Evolutionary conservation across 805 yeast genomes (phyloP).

Genomic region (Saturnispora diversa): DNA sequence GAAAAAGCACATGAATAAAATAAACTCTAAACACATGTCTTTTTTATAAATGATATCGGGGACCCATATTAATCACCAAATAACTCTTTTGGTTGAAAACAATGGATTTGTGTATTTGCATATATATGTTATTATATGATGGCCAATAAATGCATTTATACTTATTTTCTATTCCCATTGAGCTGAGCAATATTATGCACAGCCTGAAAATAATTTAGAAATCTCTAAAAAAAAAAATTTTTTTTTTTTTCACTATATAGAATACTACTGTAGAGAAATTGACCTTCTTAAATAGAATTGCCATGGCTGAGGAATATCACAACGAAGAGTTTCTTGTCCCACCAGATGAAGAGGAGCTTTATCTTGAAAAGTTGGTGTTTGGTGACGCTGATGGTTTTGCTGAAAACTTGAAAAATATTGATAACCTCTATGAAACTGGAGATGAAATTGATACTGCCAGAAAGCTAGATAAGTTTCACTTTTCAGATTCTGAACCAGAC

Average conservation of each 20-base stretch:
- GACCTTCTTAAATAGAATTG: too few relatives aligned
- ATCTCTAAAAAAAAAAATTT: background rate
- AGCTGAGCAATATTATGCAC: constrained; percentile 4
- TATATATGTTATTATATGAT: too few relatives aligned
- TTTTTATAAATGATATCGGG: too few relatives aligned
- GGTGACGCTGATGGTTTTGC: constrained; percentile 80
- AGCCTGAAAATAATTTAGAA: constrained; percentile 3
- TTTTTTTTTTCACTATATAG: background rate
- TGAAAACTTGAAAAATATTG: constrained; percentile 50
- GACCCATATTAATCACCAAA: too few relatives aligned
- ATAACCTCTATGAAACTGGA: constrained; percentile 43
- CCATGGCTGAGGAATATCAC: constrained; percentile 6
- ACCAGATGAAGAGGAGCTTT: constrained; percentile 78
- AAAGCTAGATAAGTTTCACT: constrained; percentile 20
- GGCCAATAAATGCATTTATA: too few relatives aligned
- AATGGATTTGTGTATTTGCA: too few relatives aligned
- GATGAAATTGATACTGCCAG: constrained; percentile 31
- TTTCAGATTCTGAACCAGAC: constrained; percentile 28
- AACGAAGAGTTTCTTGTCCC: constrained; percentile 38
- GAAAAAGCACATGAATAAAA: constrained; percentile 19
- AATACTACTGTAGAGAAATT: background rate
- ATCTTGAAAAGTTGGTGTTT: constrained; percentile 75
- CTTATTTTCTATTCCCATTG: too few relatives aligned
- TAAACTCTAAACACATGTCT: too few relatives aligned
- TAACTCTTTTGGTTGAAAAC: too few relatives aligned